Evolutionary conservation across 2,329 filamentous ascomycete species (phyloP).

Genomic region (Fusarium euwallaceae): DNA sequence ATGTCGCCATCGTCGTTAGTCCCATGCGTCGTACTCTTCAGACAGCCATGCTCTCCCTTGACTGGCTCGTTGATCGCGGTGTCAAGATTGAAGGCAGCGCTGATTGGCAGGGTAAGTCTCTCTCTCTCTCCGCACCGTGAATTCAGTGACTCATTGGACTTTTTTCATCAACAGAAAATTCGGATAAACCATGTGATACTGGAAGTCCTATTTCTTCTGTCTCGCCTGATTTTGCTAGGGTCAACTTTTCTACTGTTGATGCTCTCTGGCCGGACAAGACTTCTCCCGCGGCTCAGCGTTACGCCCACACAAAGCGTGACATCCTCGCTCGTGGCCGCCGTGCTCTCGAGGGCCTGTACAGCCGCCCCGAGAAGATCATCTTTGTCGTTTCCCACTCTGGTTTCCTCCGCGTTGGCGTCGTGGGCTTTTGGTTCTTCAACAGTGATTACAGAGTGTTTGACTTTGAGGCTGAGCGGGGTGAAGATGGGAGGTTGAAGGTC

Average conservation of each 20-base stretch:
- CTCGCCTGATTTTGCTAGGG: constrained; percentile 62
- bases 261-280: constrained; percentile 74
- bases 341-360: constrained; percentile 63
- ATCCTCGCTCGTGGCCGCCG: constrained; percentile 68
- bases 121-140: neutral
- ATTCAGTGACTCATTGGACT: neutral
- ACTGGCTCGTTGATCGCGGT: constrained; percentile 68
- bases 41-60: constrained; percentile 69
- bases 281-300: constrained; percentile 58
- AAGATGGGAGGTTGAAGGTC: constrained; percentile 51
- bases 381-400: constrained; percentile 75
- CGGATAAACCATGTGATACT: constrained; percentile 71
- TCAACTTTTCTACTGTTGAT: constrained; percentile 70
- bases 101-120: constrained; percentile 71
- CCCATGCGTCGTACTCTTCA: constrained; percentile 76
- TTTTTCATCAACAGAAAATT: constrained; percentile 59
- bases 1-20: constrained; percentile 70
- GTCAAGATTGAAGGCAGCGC: constrained; percentile 69
- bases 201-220: constrained; percentile 64
- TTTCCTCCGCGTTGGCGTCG: constrained; percentile 70
- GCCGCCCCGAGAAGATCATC: constrained; percentile 70
- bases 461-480: constrained; percentile 53
- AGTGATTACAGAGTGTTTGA: constrained; percentile 75
- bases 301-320: constrained; percentile 65
- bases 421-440: constrained; percentile 69